A percentile compares a stretch with the other conserved stretches of the same genome.
Evolutionary conservation across 768 basidiomycete genomes (phyloP).

Genomic region (Auriculariales sp.): DNA sequence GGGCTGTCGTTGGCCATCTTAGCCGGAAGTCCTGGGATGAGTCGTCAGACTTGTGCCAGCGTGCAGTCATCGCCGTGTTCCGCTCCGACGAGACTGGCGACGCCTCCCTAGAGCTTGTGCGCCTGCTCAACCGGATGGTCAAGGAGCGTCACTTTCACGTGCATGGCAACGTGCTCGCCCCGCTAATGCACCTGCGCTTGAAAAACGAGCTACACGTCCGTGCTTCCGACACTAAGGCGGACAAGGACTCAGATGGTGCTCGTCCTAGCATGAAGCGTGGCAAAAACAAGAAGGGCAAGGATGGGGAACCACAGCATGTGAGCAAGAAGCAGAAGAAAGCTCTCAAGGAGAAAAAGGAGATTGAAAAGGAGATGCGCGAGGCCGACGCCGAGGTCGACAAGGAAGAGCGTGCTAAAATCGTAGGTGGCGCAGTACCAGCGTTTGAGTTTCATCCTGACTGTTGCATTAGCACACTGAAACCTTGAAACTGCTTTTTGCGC

Average conservation of each 20-base stretch:
- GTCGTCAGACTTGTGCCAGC: conserved; percentile 76
- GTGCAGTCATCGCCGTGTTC: conserved; percentile 71
- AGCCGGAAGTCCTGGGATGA: conserved; percentile 86
- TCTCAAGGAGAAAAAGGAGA: conserved; percentile 77
- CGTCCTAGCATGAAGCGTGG: conserved; percentile 20
- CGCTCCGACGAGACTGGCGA: conserved; percentile 65
- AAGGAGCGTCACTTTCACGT: conserved; percentile 86
- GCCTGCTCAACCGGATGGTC: conserved; percentile 87
- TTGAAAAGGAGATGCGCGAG: conserved; percentile 83
- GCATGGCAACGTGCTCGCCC: conserved; percentile 76
- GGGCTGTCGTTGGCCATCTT: conserved; percentile 64
- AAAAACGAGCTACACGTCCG: conserved; percentile 74
- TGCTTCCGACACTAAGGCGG: conserved; percentile 54
- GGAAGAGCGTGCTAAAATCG: conserved; percentile 72
- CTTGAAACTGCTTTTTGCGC: conserved; percentile 87
- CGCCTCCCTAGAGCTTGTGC: conserved; percentile 77
- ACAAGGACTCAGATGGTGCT: conserved; percentile 27
- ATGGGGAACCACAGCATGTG: conserved; percentile 51
- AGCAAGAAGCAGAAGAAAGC: conserved; percentile 87
- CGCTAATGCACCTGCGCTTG: conserved; percentile 72
- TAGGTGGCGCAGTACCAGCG: conserved; percentile 23
- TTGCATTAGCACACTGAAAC: conserved; percentile 83
- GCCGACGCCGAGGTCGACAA: conserved; percentile 89
- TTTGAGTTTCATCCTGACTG: background rate
- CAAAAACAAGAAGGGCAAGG: conserved; percentile 43